phyloP scores from a whole-genome alignment of 1,284 basidiomycete species.

The Farysia itapuensis region DNA sequence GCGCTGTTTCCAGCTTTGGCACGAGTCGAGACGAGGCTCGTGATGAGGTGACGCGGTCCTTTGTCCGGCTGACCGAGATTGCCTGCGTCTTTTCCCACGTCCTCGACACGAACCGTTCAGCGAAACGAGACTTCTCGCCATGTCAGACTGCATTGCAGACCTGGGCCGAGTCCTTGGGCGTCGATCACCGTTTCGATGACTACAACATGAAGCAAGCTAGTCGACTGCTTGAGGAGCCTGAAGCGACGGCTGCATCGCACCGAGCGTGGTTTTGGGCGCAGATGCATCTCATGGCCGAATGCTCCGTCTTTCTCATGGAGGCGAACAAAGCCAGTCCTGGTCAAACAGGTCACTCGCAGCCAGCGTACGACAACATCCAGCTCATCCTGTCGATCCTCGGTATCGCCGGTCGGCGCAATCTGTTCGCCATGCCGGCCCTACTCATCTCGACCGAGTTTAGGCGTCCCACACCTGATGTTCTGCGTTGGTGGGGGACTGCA shows the following conservation, averaged over 20 bases:
- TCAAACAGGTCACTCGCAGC: slow-evolving; percentile 22
- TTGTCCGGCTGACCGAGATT: slow-evolving; percentile 60
- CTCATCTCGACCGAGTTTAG: slow-evolving; percentile 36
- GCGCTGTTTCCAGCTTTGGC: slow-evolving; percentile 48
- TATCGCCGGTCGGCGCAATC: slow-evolving; percentile 31
- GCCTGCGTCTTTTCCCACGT: slow-evolving; percentile 61
- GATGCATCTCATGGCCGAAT: slow-evolving; percentile 63
- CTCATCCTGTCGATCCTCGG: slow-evolving; percentile 34
- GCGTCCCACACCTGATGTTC: slow-evolving; percentile 22
- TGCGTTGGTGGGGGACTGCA: slow-evolving; percentile 33
- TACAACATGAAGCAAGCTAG: slow-evolving; percentile 60
- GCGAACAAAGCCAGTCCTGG: slow-evolving; percentile 31
- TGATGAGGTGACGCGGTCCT: slow-evolving; percentile 57
- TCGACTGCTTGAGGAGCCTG: slow-evolving; percentile 50
- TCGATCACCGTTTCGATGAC: slow-evolving; percentile 61
- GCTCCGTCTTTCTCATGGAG: slow-evolving; percentile 63
- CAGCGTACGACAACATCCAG: slow-evolving; percentile 36
- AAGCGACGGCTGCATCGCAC: slow-evolving; percentile 44
- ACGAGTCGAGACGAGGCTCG: slow-evolving; percentile 27
- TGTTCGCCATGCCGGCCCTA: slow-evolving; percentile 36
- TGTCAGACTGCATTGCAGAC: slow-evolving; percentile 40
- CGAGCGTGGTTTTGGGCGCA: slow-evolving; percentile 62
- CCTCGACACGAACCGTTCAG: slow-evolving; percentile 37
- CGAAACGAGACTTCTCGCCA: neutral
- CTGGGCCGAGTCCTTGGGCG: slow-evolving; percentile 61